A percentile compares a stretch with the other conserved stretches of the same genome.
These are phyloP conservation scores for Juglanconis oblonga DNA, from an alignment of 2,329 filamentous ascomycete species.

Conservation along the genomic window DNA sequence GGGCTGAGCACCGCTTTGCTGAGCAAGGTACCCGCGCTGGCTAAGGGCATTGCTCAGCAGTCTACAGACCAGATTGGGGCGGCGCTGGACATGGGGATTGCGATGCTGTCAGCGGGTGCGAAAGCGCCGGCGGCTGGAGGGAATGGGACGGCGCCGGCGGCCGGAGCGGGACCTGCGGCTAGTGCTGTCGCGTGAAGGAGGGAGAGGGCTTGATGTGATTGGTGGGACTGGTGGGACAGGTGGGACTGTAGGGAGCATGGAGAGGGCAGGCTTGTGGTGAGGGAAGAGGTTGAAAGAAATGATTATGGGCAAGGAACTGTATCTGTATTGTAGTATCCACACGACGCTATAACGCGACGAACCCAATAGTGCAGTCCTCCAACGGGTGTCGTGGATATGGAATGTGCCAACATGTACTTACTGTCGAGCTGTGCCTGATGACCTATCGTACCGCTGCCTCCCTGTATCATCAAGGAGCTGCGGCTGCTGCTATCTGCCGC, in stretches of 20 bases:
- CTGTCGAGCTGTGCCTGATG: background rate
- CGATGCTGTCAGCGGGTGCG: background rate
- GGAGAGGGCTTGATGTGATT: no score
- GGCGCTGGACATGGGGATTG: constrained; percentile 7
- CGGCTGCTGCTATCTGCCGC: constrained; percentile 39
- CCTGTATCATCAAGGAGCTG: background rate
- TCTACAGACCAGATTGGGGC: constrained; percentile 6
- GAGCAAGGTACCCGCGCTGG: constrained; percentile 12
- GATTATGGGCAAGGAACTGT: no score
- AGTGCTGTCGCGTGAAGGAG: no score
- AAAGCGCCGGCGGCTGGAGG: background rate
- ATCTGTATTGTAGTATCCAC: no score
- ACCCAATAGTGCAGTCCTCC: background rate
- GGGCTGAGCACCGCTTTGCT: constrained; percentile 6
- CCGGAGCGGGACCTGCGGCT: no score
- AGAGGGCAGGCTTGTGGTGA: no score
- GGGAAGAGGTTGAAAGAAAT: no score
- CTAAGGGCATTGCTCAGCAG: constrained; percentile 9
- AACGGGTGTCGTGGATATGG: background rate
- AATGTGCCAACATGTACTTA: constrained; percentile 1
- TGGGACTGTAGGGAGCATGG: no score
- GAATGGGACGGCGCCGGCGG: background rate
- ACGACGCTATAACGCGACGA: background rate
- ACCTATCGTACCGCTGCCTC: no score
- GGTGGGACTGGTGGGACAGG: no score